Base-by-base conservation (phyloP, 1,284 basidiomycete species). In the Microstroma glucosiphilum region DNA sequence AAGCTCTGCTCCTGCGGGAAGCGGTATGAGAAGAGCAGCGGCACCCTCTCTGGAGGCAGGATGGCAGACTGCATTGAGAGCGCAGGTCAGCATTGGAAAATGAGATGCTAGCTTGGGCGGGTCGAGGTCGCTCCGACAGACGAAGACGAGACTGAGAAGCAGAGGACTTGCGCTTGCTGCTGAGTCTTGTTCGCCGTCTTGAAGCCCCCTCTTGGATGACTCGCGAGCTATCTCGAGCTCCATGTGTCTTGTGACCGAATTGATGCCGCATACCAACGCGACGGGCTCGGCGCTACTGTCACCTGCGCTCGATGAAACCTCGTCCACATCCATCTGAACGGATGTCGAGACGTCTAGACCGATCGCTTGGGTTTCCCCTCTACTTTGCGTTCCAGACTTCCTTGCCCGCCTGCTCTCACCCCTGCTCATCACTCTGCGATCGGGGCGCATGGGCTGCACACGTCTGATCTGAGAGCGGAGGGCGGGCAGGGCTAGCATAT, bases 61-160 rank as follows among this genome's bases (percentile, higher is more conserved):
- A 21, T 58, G 46, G 30, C 60, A 48, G 13, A 65, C 63, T 1
- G 69, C 69, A 23, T 70, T 70, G 1, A 60, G 23, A 0, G 65
- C 60, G 12, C 59, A 57, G 42, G 65, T 54, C 8, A 70, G 53
- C 67, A 70, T 65, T 3, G 69, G 69, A 4, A 69, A 60, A 25
- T 70, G 69, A 0, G 69, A 49, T 21, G 66, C 43, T 7, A 70
- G 60, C 37, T 60, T 40, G 1, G 66, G 65, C 6, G 64, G 53
- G 2, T 62, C 56, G 0, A 66, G 23, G 40, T 70, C 67, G 40
- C 65, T 62, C 40, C 67, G 57, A 58, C 69, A 70, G 1, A 70
- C 69, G 40, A 70, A 69, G 12, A 70, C 60, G 17, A 67, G 12
- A 23, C 41, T 2, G 9, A 19, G 26, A 40, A 40, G 19, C 19